Percentiles rank a stretch among this genome's conserved stretches.
Evolutionary conservation across 192 early-diverging fungal genomes (phyloP).

Genomic region (Coemansia sp.): DNA sequence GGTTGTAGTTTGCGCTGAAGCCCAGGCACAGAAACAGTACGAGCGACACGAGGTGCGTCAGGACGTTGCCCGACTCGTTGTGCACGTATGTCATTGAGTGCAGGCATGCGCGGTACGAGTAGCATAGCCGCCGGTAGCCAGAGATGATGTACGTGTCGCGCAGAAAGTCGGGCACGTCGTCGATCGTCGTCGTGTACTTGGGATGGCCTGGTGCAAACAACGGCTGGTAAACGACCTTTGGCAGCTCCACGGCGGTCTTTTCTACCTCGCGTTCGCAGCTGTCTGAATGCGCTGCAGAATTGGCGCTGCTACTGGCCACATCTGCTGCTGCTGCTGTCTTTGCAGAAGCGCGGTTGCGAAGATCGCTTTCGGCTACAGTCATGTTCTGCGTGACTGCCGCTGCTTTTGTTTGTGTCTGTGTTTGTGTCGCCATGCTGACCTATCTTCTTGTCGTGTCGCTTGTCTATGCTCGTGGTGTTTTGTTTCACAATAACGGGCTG

Average conservation of each 20-base stretch:
- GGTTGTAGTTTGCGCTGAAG: constrained; percentile 39
- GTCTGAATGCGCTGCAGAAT: too few relatives aligned
- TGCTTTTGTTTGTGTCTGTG: constrained; percentile 12
- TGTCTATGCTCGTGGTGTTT: background rate
- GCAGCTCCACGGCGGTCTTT: constrained; percentile 8
- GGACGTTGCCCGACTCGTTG: constrained; percentile 93
- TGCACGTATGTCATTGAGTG: constrained; percentile 78
- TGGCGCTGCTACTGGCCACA: constrained; percentile 6
- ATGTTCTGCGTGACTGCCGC: background rate
- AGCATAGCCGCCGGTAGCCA: constrained; percentile 78
- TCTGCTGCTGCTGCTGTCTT: background rate
- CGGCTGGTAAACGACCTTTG: constrained; percentile 24
- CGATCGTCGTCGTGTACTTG: constrained; percentile 48
- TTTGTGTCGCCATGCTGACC: constrained; percentile 1
- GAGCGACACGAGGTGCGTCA: constrained; percentile 77
- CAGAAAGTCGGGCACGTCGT: constrained; percentile 67
- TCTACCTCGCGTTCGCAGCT: background rate
- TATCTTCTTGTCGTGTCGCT: too few relatives aligned
- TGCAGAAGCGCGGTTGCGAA: background rate
- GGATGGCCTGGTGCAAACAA: constrained; percentile 41
- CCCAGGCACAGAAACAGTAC: constrained; percentile 59
- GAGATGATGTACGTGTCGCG: constrained; percentile 73
- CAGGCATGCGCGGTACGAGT: constrained; percentile 73
- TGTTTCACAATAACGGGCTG: background rate
- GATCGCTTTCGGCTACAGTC: constrained; percentile 1